A percentile compares a stretch with the other conserved stretches of the same genome.
Conservation (phyloP, 352 stramenopile species). For the Phytopythium mirpurense region DNA sequence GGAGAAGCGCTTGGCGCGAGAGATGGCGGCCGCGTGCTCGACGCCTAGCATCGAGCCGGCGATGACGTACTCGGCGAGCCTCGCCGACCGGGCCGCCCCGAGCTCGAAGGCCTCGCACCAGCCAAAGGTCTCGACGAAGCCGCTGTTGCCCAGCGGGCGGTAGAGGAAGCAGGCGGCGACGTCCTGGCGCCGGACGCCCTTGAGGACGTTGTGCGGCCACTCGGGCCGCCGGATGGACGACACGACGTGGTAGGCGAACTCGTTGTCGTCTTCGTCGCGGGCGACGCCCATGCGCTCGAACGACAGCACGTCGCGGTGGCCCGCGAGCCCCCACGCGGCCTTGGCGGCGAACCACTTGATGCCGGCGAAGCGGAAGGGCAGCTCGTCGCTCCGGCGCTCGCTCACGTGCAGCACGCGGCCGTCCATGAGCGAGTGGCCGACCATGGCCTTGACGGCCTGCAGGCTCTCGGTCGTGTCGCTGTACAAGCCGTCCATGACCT, state of each 20-base stretch:
- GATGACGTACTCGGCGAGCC: constrained; percentile 26
- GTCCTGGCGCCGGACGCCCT: constrained; percentile 27
- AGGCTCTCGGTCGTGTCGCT: constrained; percentile 35
- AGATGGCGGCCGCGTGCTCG: constrained; percentile 14
- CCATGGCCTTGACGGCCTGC: constrained; percentile 24
- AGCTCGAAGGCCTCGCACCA: constrained; percentile 32
- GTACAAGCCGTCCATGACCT: constrained; percentile 46
- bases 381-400: constrained; percentile 21
- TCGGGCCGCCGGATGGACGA: constrained; percentile 39
- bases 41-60: constrained; percentile 31
- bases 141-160: constrained; percentile 12
- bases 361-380: constrained; percentile 37
- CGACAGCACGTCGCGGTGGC: constrained; percentile 30
- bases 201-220: constrained; percentile 29
- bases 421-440: constrained; percentile 30
- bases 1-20: constrained; percentile 26
- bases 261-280: constrained; percentile 19
- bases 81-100: constrained; percentile 16
- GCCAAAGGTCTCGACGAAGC: constrained; percentile 33
- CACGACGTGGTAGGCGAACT: constrained; percentile 37
- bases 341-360: constrained; percentile 41
- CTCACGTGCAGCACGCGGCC: constrained; percentile 23
- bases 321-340: constrained; percentile 21
- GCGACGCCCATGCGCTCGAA: constrained; percentile 39
- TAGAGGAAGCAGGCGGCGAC: constrained; percentile 38